Conservation (phyloP, 2,329 filamentous ascomycete genomes). For the Leptographium radiaticola region DNA sequence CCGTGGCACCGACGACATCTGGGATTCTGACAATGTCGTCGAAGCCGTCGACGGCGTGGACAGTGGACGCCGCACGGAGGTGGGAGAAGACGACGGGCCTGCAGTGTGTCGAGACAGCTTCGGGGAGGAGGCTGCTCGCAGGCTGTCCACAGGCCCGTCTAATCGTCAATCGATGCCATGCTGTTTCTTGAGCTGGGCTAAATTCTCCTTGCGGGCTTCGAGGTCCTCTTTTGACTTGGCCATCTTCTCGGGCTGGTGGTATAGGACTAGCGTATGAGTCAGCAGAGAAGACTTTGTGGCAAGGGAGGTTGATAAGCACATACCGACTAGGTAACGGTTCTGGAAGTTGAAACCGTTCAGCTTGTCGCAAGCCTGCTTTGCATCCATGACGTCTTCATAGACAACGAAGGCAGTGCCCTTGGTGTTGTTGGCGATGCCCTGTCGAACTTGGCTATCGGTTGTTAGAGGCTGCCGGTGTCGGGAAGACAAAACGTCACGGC, state of each 20-base stretch:
- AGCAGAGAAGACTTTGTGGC: neutral
- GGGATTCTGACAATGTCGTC: constrained; percentile 19
- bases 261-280: constrained; percentile 33
- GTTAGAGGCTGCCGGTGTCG: constrained; percentile 1
- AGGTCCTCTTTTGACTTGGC: constrained; percentile 84
- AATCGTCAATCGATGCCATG: constrained; percentile 96
- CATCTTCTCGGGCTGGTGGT: constrained; percentile 55
- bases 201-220: constrained; percentile 84
- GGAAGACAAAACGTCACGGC: neutral
- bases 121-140: constrained; percentile 21
- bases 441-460: constrained; percentile 74
- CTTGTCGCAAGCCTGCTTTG: constrained; percentile 98
- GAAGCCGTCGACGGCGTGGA: constrained; percentile 15
- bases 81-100: constrained; percentile 45
- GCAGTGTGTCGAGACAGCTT: constrained; percentile 31
- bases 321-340: constrained; percentile 96
- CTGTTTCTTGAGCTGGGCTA: constrained; percentile 96
- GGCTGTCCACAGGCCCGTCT: constrained; percentile 52
- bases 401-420: constrained; percentile 98
- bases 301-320: constrained; percentile 23
- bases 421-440: constrained; percentile 92
- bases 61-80: constrained; percentile 22
- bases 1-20: constrained; percentile 18
- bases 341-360: constrained; percentile 99
- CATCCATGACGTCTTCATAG: constrained; percentile 98